phyloP scores from a whole-genome alignment of 495 filamentous ascomycete species.

The Penicillium coprophilum region DNA sequence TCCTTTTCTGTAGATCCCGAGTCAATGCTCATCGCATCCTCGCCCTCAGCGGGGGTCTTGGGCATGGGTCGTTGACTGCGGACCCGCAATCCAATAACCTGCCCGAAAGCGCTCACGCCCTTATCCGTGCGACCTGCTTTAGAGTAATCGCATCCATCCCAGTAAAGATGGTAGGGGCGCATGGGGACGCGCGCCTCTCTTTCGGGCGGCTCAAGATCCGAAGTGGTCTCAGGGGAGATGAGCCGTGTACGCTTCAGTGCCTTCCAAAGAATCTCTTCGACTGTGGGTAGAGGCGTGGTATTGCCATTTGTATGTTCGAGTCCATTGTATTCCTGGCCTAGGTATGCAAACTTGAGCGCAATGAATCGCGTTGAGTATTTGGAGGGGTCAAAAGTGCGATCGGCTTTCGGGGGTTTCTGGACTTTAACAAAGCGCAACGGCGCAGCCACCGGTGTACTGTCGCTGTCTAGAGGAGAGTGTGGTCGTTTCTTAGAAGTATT shows the following conservation, averaged over 20 bases:
- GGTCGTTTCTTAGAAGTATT: slow-evolving; percentile 24
- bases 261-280: slow-evolving; percentile 91
- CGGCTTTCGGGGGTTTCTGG: background rate
- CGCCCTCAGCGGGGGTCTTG: slow-evolving; percentile 22
- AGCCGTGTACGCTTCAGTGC: slow-evolving; percentile 76
- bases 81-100: slow-evolving; percentile 81
- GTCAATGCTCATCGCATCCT: slow-evolving; percentile 25
- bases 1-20: slow-evolving; percentile 33
- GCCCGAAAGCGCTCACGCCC: slow-evolving; percentile 95
- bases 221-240: slow-evolving; percentile 65
- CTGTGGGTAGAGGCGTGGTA: slow-evolving; percentile 66
- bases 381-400: slow-evolving; percentile 66
- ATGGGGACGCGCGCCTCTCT: slow-evolving; percentile 22
- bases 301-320: slow-evolving; percentile 77
- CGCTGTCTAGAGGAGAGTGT: slow-evolving; percentile 20
- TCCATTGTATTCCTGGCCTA: slow-evolving; percentile 87
- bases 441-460: slow-evolving; percentile 30
- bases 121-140: slow-evolving; percentile 93
- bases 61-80: slow-evolving; percentile 68
- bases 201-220: slow-evolving; percentile 32
- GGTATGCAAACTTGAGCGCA: slow-evolving; percentile 90
- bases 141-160: slow-evolving; percentile 80
- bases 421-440: slow-evolving; percentile 34
- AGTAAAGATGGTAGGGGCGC: slow-evolving; percentile 57
- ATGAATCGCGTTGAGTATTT: slow-evolving; percentile 82